Base-by-base conservation (phyloP, 2,329 filamentous ascomycete genomes). In the Colletotrichum aenigma region DNA sequence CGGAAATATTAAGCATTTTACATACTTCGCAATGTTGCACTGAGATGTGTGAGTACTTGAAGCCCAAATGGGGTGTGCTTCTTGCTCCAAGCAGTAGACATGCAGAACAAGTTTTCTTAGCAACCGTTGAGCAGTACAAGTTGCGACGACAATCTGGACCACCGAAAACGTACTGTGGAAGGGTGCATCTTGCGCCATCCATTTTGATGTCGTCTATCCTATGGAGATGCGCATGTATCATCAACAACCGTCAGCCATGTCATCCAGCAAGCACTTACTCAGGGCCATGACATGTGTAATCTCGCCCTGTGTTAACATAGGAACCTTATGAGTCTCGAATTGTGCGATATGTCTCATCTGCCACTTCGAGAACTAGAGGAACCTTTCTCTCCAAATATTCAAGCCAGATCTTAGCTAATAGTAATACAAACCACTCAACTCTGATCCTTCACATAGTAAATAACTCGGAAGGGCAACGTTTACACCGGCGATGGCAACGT, bases 11-110 rank as follows among this genome's bases (percentile, higher is more conserved):
- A n/a, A n/a, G 38, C 18, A 18, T 16, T 6, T n/a, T 9, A 43
- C 38, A 43, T n/a, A 18, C 10, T 5, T 43, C 38, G 15, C 16
- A n/a, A 8, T 10, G n/a, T 12, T 48, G 18, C 18, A 0, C 5
- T n/a, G 5, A 12, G 38, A 2, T 48, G 18, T 0, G 1, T 48
- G 5, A n/a, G 4, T 3, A 38, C 4, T 4, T n/a, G 4, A n/a
- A 48, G 9, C 5, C 9, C 9, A 48, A 48, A 48, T 12, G 5
- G 18, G 12, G 38, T 6, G 16, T 18, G 16, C 18, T 9, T 43
- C 16, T 10, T 48, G 16, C 6, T 48, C 18, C 4, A 10, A 12
- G 18, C 38, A n/a, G 18, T n/a, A 6, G 8, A 48, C 18, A 48
- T n/a, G 9, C 18, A 48, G 18, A 12, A 3, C 6, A n/a, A n/a